phyloP scores from a whole-genome alignment of 2,329 filamentous ascomycete genomes.

The Tolypocladium paradoxum region DNA sequence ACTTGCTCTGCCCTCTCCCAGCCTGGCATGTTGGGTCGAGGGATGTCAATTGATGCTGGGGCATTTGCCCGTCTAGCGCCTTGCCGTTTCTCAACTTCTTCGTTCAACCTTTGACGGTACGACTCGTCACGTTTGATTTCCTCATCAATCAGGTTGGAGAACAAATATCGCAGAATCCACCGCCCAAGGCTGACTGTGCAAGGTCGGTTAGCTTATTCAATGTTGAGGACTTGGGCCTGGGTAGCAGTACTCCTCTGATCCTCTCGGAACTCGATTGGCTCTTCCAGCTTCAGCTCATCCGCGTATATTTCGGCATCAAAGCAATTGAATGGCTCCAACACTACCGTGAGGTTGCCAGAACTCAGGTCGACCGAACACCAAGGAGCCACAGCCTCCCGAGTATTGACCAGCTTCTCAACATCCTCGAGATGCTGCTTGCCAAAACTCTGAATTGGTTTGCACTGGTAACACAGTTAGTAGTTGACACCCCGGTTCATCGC shows the following conservation, averaged over 20 bases:
- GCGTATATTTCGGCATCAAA: conserved; percentile 98
- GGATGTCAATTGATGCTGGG: conserved; percentile 46
- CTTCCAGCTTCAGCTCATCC: conserved; percentile 68
- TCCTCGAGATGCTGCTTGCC: conserved; percentile 92
- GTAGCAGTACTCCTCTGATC: conserved; percentile 73
- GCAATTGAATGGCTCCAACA: conserved; percentile 87
- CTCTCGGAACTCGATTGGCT: conserved; percentile 72
- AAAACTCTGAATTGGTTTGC: conserved; percentile 79
- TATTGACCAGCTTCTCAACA: conserved; percentile 78
- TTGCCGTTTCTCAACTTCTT: conserved; percentile 47
- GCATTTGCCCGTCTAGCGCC: conserved; percentile 44
- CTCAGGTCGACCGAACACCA: conserved; percentile 95
- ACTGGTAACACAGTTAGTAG: conserved; percentile 36
- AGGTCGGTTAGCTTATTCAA: conserved; percentile 11
- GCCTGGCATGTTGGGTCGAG: conserved; percentile 18
- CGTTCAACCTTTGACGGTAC: conserved; percentile 59
- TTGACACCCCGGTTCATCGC: too few species aligned
- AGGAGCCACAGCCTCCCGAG: conserved; percentile 76
- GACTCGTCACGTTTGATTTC: conserved; percentile 73
- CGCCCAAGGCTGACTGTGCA: conserved; percentile 83
- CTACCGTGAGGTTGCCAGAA: conserved; percentile 82
- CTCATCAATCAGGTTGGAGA: conserved; percentile 80
- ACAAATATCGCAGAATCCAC: conserved; percentile 90
- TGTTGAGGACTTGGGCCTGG: background rate
- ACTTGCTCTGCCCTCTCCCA: conserved; percentile 34